A percentile compares a stretch with the other conserved stretches of the same genome.
Conservation (phyloP, 2,329 filamentous ascomycete genomes). For the Sclerotinia borealis region DNA sequence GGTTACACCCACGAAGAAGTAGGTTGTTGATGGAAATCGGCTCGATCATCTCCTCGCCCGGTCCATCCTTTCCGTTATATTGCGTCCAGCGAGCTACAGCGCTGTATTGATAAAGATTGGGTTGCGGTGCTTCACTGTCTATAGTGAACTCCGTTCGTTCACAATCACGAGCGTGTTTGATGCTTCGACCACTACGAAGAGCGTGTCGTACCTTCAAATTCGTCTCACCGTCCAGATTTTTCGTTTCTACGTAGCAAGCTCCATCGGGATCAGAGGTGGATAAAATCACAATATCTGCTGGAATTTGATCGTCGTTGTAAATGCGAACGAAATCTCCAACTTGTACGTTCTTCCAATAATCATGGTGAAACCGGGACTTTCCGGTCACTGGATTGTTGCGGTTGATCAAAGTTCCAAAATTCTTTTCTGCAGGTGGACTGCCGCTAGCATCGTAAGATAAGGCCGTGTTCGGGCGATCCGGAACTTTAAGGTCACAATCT, state of each 20-base stretch:
- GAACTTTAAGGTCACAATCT: constrained; percentile 28
- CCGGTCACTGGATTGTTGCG: constrained; percentile 57
- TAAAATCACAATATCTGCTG: constrained; percentile 85
- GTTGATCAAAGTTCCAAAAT: constrained; percentile 68
- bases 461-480: constrained; percentile 32
- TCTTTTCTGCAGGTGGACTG: constrained; percentile 34
- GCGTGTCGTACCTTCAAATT: constrained; percentile 94
- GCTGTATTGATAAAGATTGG: constrained; percentile 93
- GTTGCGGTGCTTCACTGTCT: constrained; percentile 84
- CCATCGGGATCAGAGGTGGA: constrained; percentile 92
- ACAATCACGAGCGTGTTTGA: constrained; percentile 88
- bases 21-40: constrained; percentile 93
- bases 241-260: constrained; percentile 95
- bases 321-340: constrained; percentile 95
- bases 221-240: constrained; percentile 95
- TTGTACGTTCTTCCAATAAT: constrained; percentile 90
- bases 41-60: constrained; percentile 76
- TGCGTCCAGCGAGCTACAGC: constrained; percentile 86
- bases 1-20: constrained; percentile 83
- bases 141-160: constrained; percentile 82
- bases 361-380: constrained; percentile 80
- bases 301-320: constrained; percentile 93
- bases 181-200: constrained; percentile 72
- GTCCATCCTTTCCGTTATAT: constrained; percentile 53
- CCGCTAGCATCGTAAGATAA: constrained; percentile 38